Base-by-base conservation (phyloP, 495 filamentous ascomycete species). In the Penicillium robsamsonii region DNA sequence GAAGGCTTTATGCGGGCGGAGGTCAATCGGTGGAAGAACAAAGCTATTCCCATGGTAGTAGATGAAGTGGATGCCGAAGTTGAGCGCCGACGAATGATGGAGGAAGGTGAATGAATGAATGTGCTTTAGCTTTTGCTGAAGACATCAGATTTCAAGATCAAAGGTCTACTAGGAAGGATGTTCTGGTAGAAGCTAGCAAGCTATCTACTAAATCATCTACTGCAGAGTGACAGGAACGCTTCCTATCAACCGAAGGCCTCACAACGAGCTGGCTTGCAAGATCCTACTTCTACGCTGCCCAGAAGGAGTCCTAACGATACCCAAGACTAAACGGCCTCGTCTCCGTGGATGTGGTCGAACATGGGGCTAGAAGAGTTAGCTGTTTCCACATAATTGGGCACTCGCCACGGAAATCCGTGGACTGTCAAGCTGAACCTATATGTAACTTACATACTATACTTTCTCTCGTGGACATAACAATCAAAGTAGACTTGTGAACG, bases 1-100 rank as follows among this genome's bases (percentile, higher is more conserved):
- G 87, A 88, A 59, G 86, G 83, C 1, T 92, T 88, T 71, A 86
- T 83, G 42, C 67, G 64, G 48, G 73, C 67, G 8, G 84, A 87
- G 62, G 74, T 64, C 55, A 70, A 69, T 47, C 72, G 61, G 46
- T 85, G 81, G 84, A 70, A 67, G 31, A 61, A 56, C 13, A 61
- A 60, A 29, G 15, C 53, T 1, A 62, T 78, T 46, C 81, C 77
- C 22, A 63, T 81, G 64, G 75, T 68, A 13, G 73, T 78, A 20
- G 77, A 79, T 24, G 80, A 81, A 57, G 71, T 90, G 42, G 85
- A 88, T 48, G 71, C 69, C 3, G 84, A 85, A 66, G 70, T 91
- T 60, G 79, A 83, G 67, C 78, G 79, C 59, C 75, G 77, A 31
- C 74, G 80, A 66, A 79, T 83, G 72, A 76, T 82, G 65, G 75